Evolutionary conservation across 208 protist genomes (phyloP), one percentile per base, ranked within the genome.

Genomic region (Trichomonas tenax): DNA sequence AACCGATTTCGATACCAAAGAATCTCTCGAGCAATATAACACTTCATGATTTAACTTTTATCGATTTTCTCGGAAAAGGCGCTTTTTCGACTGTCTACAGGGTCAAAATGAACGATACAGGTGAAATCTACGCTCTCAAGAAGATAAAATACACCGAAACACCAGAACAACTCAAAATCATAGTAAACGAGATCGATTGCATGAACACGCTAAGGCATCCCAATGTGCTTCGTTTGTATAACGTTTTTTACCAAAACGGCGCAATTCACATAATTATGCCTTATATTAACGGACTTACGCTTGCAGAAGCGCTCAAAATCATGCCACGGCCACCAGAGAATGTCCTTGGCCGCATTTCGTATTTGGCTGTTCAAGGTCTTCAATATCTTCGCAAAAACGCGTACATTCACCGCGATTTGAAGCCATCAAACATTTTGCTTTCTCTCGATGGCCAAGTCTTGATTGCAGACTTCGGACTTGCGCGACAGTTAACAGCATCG

Each of bases 401-500:
- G 36, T 48, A 45, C 34, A 31, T 96, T 46, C 93, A 96, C 45
- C 34, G 93, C 10, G 93, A 96, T 81, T 82, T 96, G 6, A 96
- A 96, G 41, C 93, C 93, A 45, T 44, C 34, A 82, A 96, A 96
- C 44, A 96, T 96, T 81, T 45, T 96, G 0, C 38, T 96, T 34
- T 45, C 93, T 2, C 36, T 44, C 8, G 41, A 44, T 36, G 93
- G 93, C 31, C 46, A 96, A 96, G 93, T 96, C 15, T 81, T 81
- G 63, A 96, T 96, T 82, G 93, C 93, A 36, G 93, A 96, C 82
- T 96, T 96, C 40, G 93, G 93, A 1, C 31, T 96, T 21, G 31
- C 51, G 0, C 36, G 49, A 0, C 93, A 96, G 34, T 38, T 96
- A 9, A 38, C 63, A 4, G 9, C 9, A 48, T 81, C 93, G 31